Percentiles rank a stretch among this genome's conserved stretches.
Evolutionary conservation across 2,329 filamentous ascomycete species (phyloP).

Genomic region (Microdochium nivale): DNA sequence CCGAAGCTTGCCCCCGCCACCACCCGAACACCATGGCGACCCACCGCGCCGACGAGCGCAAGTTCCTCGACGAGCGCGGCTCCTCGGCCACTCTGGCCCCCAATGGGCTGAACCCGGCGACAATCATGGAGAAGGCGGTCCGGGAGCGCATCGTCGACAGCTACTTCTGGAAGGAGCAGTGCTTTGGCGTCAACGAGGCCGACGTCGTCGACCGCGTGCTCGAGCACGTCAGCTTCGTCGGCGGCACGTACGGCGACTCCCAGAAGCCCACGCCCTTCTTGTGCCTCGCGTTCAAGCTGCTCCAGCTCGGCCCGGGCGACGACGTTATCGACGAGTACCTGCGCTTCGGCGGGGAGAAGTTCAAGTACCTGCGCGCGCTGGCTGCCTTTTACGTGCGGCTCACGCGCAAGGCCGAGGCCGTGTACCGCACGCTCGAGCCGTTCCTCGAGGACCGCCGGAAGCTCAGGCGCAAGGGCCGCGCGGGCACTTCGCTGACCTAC

Average conservation of each 20-base stretch:
- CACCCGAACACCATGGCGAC: conserved; percentile 2
- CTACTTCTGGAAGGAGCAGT: conserved; percentile 98
- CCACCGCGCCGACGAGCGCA: conserved; percentile 72
- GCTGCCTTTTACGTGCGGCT: conserved; percentile 91
- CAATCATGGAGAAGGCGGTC: conserved; percentile 90
- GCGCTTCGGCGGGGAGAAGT: conserved; percentile 62
- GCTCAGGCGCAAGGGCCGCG: conserved; percentile 65
- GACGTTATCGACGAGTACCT: conserved; percentile 76
- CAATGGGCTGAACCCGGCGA: conserved; percentile 87
- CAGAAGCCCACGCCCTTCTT: conserved; percentile 90
- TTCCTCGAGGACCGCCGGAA: conserved; percentile 77
- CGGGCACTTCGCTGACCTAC: conserved; percentile 66
- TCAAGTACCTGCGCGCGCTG: conserved; percentile 82
- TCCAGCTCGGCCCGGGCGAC: conserved; percentile 76
- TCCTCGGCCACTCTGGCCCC: conserved; percentile 67
- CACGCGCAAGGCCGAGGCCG: conserved; percentile 72
- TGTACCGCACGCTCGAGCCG: conserved; percentile 75
- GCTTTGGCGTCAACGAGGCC: conserved; percentile 84
- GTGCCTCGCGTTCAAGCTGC: conserved; percentile 87
- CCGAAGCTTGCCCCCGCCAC: neutral
- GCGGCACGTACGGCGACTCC: conserved; percentile 75
- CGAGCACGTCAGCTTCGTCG: conserved; percentile 71
- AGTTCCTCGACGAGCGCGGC: conserved; percentile 85
- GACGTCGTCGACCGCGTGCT: conserved; percentile 83
- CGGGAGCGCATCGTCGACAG: conserved; percentile 91